Conservation (phyloP, 106 monocot genomes). For the Allium fistulosum region DNA sequence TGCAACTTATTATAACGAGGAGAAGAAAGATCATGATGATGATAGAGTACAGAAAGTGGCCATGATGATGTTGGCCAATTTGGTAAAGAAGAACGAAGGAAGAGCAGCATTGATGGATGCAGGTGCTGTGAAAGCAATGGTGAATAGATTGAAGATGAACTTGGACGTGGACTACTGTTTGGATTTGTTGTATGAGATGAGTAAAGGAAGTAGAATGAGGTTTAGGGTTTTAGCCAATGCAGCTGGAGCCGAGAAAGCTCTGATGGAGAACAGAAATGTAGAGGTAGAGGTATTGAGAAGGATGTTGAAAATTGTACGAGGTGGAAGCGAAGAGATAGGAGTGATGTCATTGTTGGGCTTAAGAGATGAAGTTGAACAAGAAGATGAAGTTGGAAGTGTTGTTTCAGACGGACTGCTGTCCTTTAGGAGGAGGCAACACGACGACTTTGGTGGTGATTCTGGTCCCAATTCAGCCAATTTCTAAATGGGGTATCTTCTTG, state of each 20-base stretch:
- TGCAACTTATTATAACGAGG: conserved; percentile 8
- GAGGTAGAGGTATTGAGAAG: conserved; percentile 17
- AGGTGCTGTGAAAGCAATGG: conserved; percentile 7
- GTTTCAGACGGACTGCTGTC: conserved; percentile 38
- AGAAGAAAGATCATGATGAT: not conserved
- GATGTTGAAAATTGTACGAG: conserved; percentile 29
- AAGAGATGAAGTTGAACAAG: conserved; percentile 6
- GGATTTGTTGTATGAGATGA: conserved; percentile 54
- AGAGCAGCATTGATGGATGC: conserved; percentile 29
- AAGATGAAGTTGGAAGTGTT: conserved; percentile 17
- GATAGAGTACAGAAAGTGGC: conserved; percentile 18
- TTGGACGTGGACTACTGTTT: conserved; percentile 35
- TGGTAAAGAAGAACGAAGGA: conserved; percentile 58
- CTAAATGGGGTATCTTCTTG: not conserved
- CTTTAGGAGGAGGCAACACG: conserved; percentile 10
- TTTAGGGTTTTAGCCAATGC: conserved; percentile 55
- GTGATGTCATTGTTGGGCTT: conserved; percentile 4
- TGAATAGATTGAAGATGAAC: conserved; percentile 1
- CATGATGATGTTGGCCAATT: conserved; percentile 49
- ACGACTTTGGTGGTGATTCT: conserved; percentile 1
- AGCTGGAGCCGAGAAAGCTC: conserved; percentile 39
- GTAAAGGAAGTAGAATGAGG: conserved; percentile 54
- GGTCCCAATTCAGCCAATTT: not conserved
- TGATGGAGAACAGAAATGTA: conserved; percentile 11
- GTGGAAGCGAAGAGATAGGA: conserved; percentile 10